Conservation (phyloP, 768 basidiomycete species). For the Russula virescens region DNA sequence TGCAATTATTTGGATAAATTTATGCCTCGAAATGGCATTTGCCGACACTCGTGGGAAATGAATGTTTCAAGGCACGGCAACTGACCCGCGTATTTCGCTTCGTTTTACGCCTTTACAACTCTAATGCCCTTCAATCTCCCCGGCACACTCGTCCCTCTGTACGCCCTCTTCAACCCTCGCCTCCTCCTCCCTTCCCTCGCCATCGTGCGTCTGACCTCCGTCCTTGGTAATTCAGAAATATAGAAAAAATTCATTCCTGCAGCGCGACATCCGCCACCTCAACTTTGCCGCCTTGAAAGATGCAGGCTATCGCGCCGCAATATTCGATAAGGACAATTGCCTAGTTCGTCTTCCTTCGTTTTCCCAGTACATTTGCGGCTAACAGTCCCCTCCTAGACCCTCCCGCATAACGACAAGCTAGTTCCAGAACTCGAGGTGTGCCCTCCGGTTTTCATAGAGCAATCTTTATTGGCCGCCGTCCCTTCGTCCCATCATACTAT, state of each 20-base stretch:
- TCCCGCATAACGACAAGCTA: constrained; percentile 69
- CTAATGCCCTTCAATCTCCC: constrained; percentile 71
- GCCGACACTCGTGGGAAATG: neutral
- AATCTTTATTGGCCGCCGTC: neutral
- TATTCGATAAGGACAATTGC: constrained; percentile 98
- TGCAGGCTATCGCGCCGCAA: constrained; percentile 81
- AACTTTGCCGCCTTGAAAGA: constrained; percentile 66
- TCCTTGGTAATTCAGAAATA: neutral
- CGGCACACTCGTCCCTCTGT: constrained; percentile 62
- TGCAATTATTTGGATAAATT: too few species aligned
- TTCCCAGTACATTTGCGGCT: neutral
- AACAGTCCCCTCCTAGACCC: constrained; percentile 48
- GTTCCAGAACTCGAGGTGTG: constrained; percentile 69
- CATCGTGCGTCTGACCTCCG: constrained; percentile 53
- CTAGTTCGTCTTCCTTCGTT: constrained; percentile 41
- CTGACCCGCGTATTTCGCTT: too few species aligned
- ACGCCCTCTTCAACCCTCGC: constrained; percentile 62
- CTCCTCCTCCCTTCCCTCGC: constrained; percentile 58
- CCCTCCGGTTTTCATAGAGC: neutral
- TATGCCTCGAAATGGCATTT: too few species aligned
- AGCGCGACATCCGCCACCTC: constrained; percentile 82
- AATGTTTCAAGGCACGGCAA: constrained; percentile 1
- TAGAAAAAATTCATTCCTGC: constrained; percentile 19
- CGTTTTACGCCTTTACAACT: too few species aligned
- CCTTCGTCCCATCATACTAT: neutral